Evolutionary conservation across 495 filamentous ascomycete species (phyloP).

Genomic region (Elasticomyces elasticus): DNA sequence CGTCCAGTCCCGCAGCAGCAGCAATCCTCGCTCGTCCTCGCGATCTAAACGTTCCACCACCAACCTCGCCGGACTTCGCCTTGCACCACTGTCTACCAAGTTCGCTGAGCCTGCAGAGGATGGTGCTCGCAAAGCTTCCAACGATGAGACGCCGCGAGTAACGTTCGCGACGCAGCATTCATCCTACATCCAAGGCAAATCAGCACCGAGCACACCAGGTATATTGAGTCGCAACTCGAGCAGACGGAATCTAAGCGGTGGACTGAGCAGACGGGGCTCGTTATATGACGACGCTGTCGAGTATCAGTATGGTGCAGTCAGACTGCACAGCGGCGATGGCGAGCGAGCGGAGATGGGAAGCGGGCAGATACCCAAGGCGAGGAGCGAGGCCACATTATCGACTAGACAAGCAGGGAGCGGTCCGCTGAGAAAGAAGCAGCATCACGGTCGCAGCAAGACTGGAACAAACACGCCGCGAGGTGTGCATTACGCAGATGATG

Average conservation of each 20-base stretch:
- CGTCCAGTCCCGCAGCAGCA: constrained; percentile 2
- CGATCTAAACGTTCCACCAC: constrained; percentile 29
- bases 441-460: constrained; percentile 11
- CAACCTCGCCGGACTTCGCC: constrained; percentile 34
- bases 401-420: background rate
- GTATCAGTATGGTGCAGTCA: constrained; percentile 4
- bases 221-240: constrained; percentile 34
- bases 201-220: constrained; percentile 32
- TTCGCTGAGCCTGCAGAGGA: background rate
- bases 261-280: constrained; percentile 20
- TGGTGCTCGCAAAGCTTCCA: background rate
- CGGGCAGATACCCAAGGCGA: constrained; percentile 28
- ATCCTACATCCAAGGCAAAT: constrained; percentile 33
- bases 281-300: constrained; percentile 19
- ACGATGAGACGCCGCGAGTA: constrained; percentile 9
- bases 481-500: background rate
- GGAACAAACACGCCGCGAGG: constrained; percentile 13
- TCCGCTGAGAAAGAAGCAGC: constrained; percentile 1
- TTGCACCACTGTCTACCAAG: constrained; percentile 29
- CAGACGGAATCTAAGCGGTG: constrained; percentile 23
- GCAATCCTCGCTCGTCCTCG: constrained; percentile 12
- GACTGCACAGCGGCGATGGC: background rate
- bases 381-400: constrained; percentile 27
- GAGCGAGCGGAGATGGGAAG: constrained; percentile 3
- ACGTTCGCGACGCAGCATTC: constrained; percentile 20